A percentile compares a stretch with the other conserved stretches of the same genome.
These are phyloP conservation scores for Heterobasidion occidentale DNA, from an alignment of 1,284 basidiomycete genomes.

Conservation along the genomic window DNA sequence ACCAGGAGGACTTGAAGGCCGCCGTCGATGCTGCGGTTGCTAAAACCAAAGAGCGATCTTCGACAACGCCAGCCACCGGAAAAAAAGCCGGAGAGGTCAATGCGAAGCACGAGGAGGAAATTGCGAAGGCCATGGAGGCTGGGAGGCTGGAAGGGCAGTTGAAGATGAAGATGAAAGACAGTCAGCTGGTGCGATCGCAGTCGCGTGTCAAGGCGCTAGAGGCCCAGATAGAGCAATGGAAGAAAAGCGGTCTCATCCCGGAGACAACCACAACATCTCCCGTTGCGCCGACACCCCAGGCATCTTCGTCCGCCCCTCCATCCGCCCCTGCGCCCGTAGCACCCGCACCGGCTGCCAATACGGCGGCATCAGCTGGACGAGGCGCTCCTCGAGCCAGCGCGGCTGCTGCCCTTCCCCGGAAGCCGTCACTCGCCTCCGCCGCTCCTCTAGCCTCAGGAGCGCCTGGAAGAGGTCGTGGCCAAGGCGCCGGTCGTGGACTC, in stretches of 20 bases:
- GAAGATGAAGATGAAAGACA: constrained; percentile 63
- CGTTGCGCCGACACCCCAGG: background rate
- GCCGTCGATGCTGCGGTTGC: constrained; percentile 30
- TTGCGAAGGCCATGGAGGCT: constrained; percentile 55
- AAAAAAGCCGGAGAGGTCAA: constrained; percentile 30
- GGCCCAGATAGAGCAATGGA: constrained; percentile 48
- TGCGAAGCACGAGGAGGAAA: constrained; percentile 43
- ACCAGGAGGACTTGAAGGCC: constrained; percentile 47
- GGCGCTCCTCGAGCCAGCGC: constrained; percentile 6
- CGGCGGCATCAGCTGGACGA: constrained; percentile 10
- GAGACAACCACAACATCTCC: constrained; percentile 6
- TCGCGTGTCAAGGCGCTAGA: constrained; percentile 59
- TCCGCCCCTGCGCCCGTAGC: constrained; percentile 1
- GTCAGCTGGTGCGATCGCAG: constrained; percentile 51
- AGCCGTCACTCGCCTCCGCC: constrained; percentile 15
- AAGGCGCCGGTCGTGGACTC: constrained; percentile 28
- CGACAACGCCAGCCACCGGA: constrained; percentile 28
- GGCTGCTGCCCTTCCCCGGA: constrained; percentile 13
- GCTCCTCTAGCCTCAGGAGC: constrained; percentile 15
- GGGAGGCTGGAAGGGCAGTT: constrained; percentile 54
- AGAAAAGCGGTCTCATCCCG: constrained; percentile 38
- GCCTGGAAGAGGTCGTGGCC: constrained; percentile 20
- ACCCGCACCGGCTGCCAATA: constrained; percentile 5
- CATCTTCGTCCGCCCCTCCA: constrained; percentile 14
- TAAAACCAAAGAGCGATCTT: constrained; percentile 22